A percentile compares a stretch with the other conserved stretches of the same genome.
Evolutionary conservation across 371 early-diverging fungal genomes (phyloP).

Genomic region (Smittium mucronatum): DNA sequence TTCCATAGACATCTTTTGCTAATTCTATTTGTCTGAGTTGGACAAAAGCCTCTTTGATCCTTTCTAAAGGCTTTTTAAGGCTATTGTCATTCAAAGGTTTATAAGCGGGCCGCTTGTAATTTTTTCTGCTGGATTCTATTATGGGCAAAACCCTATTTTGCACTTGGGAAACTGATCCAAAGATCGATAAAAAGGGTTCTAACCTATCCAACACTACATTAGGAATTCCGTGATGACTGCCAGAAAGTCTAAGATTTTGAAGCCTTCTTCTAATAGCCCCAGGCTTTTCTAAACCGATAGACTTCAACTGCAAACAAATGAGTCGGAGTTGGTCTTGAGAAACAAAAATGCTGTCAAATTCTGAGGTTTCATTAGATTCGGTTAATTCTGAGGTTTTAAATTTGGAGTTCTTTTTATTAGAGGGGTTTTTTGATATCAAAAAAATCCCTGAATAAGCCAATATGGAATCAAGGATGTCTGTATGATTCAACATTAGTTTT

Average conservation of each 20-base stretch:
- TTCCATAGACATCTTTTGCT: constrained; percentile 17
- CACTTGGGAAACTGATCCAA: constrained; percentile 26
- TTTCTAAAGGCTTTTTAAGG: constrained; percentile 9
- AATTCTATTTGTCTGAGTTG: constrained; percentile 29
- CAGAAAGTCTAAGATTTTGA: constrained; percentile 9
- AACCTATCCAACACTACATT: constrained; percentile 48
- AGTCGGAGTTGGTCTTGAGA: not conserved
- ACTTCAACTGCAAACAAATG: not conserved
- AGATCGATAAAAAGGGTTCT: constrained; percentile 42
- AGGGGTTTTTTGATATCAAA: constrained; percentile 1
- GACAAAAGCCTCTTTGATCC: constrained; percentile 20
- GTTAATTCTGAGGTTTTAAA: not conserved
- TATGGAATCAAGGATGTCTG: constrained; percentile 29
- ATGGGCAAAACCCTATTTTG: not conserved
- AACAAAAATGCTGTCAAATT: constrained; percentile 10
- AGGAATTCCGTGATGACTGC: constrained; percentile 40
- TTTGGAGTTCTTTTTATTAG: not conserved
- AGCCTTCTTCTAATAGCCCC: constrained; percentile 7
- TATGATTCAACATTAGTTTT: constrained; percentile 22
- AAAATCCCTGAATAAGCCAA: constrained; percentile 15
- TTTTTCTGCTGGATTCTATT: not conserved
- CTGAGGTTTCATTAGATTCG: not conserved
- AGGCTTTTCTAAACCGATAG: not conserved
- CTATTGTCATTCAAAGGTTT: not conserved
- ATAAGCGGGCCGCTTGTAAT: not conserved